Base-by-base conservation (phyloP, 2,329 filamentous ascomycete genomes). In the Davidsoniella virescens region DNA sequence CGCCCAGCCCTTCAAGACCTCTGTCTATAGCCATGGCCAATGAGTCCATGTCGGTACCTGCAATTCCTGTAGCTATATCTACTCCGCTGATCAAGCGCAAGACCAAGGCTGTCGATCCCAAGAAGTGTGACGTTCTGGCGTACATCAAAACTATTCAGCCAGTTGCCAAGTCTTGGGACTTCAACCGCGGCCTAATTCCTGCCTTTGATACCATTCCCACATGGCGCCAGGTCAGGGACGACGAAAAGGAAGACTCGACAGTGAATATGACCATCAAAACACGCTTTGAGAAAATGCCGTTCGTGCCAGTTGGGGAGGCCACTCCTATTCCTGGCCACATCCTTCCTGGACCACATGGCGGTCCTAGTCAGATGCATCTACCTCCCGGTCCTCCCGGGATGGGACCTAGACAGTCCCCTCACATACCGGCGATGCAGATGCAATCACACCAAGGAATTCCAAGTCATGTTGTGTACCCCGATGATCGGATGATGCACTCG, bases 401-500 rank as follows among this genome's bases (percentile, higher is more conserved):
- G 45, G 45, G 46, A 4, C 52, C 52, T 20, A 43, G 81, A 44
- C 77, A 80, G 59, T 82, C 82, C 20, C 78, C 86, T 39, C 81
- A 87, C 53, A 85, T 87, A 60, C 78, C 81, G 17, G 79, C 82
- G 16, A 85, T 87, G 62, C 83, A 83, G 59, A 80, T 87, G 64
- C 83, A 87, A 58, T 75, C 73, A 23, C 84, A 87, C 58, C 70
- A 67, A 3, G 82, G 82, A 56, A 75, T 73, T 5, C 75, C 79
- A 40, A 76, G 77, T 48, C 72, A 73, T 14, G 45, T 45, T 8
- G 74, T 76, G 2, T 84, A 80, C 56, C 85, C 81, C 58, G 79
- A 80, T 57, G 88, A 94, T 57, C 78, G 87, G 47, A 94, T 95
- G 84, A 84, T 92, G 67, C 85, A 84, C 52, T 84, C 81, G 5